Base-by-base conservation (phyloP, 2,329 filamentous ascomycete species). In the Cladobotryum protrusum region DNA sequence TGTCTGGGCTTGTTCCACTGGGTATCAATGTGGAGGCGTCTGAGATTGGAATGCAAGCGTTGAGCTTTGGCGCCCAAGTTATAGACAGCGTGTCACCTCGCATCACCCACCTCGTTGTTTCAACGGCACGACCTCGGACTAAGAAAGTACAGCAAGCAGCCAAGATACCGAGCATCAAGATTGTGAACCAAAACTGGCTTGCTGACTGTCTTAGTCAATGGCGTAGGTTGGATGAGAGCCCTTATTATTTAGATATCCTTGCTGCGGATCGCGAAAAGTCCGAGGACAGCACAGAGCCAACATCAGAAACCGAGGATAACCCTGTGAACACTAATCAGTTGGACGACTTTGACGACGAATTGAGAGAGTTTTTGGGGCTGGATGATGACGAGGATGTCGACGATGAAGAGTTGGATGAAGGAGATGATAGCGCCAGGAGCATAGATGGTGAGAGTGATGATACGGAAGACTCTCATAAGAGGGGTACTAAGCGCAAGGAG, bases 111-210 rank as follows among this genome's bases (percentile, higher is more conserved):
- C 77, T 91, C 5, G 85, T 91, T 2, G 83, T 87, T 8, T 85
- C 81, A 46, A 82, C 81, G 15, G 76, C 80, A 14, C 77, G 86
- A 19, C 86, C 86, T 32, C 83, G 91, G 18, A 97, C 93, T 0
- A 86, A 89, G 47, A 99, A 99, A 69, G 89, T 97, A 40, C 85
- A 88, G 43, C 86, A 91, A 66, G 93, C 93, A 0, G 85, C 87
- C 13, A 82, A 84, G 55, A 86, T 89, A 49, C 76, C 86, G 0
- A 81, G 82, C 46, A 87, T 97, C 67, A 91, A 90, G 65, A 95
- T 99, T 52, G 93, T 99, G 43, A 90, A 86, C 58, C 87, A 90
- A 47, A 83, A 89, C 60, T 99, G 93, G 93, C 81, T 99, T 29
- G 78, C 85, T 32, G 86, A 91, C 57, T 95, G 85, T 49, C 82